phyloP scores from a whole-genome alignment of 441 rosid genomes.

The Populus hybrid region DNA sequence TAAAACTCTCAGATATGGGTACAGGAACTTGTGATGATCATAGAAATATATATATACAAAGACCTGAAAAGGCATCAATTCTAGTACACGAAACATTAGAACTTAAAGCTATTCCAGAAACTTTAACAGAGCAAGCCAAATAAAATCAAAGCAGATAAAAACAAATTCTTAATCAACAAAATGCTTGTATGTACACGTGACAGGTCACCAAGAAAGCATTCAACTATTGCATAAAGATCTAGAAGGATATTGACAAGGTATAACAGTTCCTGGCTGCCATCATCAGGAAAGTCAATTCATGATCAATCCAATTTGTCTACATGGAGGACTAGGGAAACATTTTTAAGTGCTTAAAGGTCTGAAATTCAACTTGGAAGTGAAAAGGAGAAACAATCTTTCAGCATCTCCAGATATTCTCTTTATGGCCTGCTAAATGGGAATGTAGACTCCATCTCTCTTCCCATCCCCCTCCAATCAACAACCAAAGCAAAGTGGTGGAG shows the following conservation, averaged over 20 bases:
- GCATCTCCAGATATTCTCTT: not conserved
- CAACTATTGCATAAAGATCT: not conserved
- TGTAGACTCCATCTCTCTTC: not conserved
- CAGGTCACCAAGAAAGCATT: not conserved
- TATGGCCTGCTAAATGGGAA: not conserved
- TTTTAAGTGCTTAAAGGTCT: not conserved
- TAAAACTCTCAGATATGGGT: constrained; percentile 31
- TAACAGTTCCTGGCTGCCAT: not conserved
- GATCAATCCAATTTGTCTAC: not conserved
- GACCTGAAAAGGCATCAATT: not conserved
- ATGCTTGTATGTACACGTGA: not conserved
- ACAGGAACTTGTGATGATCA: constrained; percentile 9
- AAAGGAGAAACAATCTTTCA: not conserved
- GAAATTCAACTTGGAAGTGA: constrained; percentile 3
- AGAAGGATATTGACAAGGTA: not conserved
- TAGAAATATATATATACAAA: not conserved
- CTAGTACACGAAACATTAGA: not conserved
- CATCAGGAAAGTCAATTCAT: not conserved
- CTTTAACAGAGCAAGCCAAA: not conserved
- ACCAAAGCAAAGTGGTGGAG: not conserved
- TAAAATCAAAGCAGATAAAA: not conserved
- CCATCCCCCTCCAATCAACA: constrained; percentile 5
- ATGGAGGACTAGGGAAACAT: not conserved
- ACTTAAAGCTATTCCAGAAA: not conserved
- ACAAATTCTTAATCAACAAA: not conserved